These are phyloP conservation scores for Aureococcus anophagefferens DNA, from an alignment of 108 stramenopile species.

Conservation along the genomic window DNA sequence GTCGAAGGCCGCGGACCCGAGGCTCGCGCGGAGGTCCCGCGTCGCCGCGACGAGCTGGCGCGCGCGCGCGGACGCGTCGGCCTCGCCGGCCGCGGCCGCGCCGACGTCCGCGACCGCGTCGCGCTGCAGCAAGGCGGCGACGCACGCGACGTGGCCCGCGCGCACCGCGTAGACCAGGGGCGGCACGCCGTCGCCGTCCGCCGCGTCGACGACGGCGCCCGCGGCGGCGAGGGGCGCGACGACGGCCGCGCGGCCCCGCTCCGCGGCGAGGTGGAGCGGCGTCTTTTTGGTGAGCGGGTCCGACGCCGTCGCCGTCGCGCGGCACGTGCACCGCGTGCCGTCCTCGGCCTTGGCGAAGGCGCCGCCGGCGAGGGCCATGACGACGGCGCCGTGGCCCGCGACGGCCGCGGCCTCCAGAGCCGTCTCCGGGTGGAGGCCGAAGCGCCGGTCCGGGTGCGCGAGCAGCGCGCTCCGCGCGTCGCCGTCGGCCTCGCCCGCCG, in stretches of 20 bases:
- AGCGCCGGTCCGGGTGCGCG: neutral
- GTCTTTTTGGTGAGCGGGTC: neutral
- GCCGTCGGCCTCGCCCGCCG: neutral
- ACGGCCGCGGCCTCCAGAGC: neutral
- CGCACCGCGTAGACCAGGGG: neutral
- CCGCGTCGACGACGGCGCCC: neutral
- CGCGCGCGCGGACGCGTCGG: neutral
- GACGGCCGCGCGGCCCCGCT: neutral
- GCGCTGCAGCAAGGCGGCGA: neutral
- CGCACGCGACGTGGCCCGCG: neutral
- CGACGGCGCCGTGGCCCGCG: neutral
- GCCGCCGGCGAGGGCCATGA: neutral
- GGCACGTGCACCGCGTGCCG: neutral
- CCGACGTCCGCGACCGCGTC: neutral
- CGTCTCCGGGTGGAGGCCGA: neutral
- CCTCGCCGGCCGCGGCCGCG: neutral
- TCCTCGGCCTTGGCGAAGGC: neutral
- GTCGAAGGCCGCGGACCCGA: neutral
- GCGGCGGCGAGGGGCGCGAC: neutral
- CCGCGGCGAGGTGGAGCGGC: neutral
- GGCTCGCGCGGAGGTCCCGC: neutral
- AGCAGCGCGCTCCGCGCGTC: neutral
- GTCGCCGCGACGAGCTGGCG: neutral
- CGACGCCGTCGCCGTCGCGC: neutral
- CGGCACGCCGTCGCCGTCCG: neutral